Conservation (phyloP, 352 stramenopile species). For the Pythium sp. region DNA sequence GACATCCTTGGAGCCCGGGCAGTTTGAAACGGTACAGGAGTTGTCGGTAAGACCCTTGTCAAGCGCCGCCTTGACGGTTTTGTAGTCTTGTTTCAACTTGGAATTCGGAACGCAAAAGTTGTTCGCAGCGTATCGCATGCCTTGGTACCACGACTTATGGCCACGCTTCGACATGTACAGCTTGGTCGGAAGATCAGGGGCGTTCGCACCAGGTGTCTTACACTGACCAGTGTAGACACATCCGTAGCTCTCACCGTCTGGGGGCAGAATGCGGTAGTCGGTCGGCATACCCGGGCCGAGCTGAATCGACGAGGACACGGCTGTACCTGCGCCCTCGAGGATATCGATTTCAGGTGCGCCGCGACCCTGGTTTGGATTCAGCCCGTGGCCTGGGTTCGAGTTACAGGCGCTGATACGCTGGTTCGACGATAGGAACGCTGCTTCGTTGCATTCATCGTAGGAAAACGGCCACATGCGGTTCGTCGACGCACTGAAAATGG, state of each 20-base stretch:
- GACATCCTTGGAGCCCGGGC: conserved; percentile 47
- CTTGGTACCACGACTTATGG: conserved; percentile 75
- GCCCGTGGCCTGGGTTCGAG: conserved; percentile 82
- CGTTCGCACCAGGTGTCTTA: conserved; percentile 44
- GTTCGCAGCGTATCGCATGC: conserved; percentile 53
- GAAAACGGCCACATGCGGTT: conserved; percentile 96
- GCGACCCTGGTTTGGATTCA: conserved; percentile 88
- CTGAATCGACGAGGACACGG: conserved; percentile 91
- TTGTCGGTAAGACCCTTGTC: conserved; percentile 49
- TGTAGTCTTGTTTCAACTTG: conserved; percentile 31
- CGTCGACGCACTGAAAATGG: conserved; percentile 93
- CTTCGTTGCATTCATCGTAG: conserved; percentile 90
- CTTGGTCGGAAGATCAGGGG: conserved; percentile 32
- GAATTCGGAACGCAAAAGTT: conserved; percentile 39
- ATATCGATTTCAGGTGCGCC: conserved; percentile 96
- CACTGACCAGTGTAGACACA: conserved; percentile 47
- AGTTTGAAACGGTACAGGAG: conserved; percentile 33
- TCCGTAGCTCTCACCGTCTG: conserved; percentile 3
- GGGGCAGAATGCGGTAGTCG: conserved; percentile 38
- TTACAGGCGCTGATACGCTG: conserved; percentile 90
- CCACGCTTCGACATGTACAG: conserved; percentile 41
- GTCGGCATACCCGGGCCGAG: conserved; percentile 67
- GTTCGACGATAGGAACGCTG: conserved; percentile 56
- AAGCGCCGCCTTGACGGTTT: conserved; percentile 32
- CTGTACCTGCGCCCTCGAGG: conserved; percentile 82